Base-by-base conservation (phyloP, 306 rosid species). In the Phaseolus lunatus region DNA sequence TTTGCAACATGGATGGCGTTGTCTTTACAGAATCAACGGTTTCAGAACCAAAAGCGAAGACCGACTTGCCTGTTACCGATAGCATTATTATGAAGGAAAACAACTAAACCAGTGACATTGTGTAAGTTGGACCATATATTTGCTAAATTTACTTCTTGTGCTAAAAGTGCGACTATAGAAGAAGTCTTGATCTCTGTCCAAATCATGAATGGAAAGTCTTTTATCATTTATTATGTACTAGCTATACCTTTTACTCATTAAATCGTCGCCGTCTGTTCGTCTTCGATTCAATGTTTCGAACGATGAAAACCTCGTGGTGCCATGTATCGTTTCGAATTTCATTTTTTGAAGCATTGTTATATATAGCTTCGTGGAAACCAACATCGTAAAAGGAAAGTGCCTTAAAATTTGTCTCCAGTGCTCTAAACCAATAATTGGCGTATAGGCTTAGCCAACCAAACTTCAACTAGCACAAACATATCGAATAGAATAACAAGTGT, bases 1-100 rank as follows among this genome's bases (percentile, higher is more conserved):
- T 84, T 64, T 82, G 82, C 85, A 89, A 87, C 57, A 84, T 77
- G 73, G 86, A 83, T 58, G 86, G 61, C 48, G 69, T 78, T 20
- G 72, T 67, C 65, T 39, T 81, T 12, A 66, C 81, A 56, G 89
- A 85, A 70, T 76, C 83, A 33, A 15, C 65, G 15, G 79, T 75
- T 37, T 44, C 77, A 23, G 86, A 79, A 83, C 67, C 72, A 73
- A 89, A 82, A 75, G 33, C 50, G 29, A 67, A 56, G 37, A 61
- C 70, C 43, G 58, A 45, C 69, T 73, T 37, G 66, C 24, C 72
- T 70, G 27, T 59, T 58, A 70, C 62, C 1, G 78, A 64, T 27
- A 74, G 80, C 86, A 82, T 81, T 63, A 20, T 12, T 57, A 24
- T 22, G 75, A 80, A 69, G 75, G 81, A 80, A 69, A 86, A 79